phyloP scores from a whole-genome alignment of 2,329 filamentous ascomycete species.

The Verticillium longisporum region DNA sequence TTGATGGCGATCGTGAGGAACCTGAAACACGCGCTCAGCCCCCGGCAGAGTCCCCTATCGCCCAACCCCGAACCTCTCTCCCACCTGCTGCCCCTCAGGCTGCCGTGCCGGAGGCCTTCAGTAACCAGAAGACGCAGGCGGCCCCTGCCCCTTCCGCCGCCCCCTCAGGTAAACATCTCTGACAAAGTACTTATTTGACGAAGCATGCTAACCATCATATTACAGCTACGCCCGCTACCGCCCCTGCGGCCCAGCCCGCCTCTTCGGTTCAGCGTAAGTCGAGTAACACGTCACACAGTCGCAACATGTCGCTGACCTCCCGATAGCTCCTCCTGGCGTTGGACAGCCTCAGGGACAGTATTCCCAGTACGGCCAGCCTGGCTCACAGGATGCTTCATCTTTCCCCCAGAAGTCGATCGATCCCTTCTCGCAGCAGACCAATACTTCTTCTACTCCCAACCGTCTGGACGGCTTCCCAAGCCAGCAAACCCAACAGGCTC shows the following conservation, averaged over 20 bases:
- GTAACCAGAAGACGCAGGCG: slow-evolving; percentile 47
- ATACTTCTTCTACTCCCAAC: slow-evolving; percentile 32
- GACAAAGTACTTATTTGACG: slow-evolving; percentile 18
- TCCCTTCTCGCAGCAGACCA: slow-evolving; percentile 71
- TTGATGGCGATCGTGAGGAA: slow-evolving; percentile 92
- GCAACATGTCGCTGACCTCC: slow-evolving; percentile 11
- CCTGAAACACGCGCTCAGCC: slow-evolving; percentile 90
- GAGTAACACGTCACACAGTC: slow-evolving; percentile 15
- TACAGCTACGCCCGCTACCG: slow-evolving; percentile 17
- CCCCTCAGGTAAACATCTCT: slow-evolving; percentile 25
- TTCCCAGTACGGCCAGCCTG: slow-evolving; percentile 60
- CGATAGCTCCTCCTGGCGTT: slow-evolving; percentile 38
- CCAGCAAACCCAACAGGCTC: slow-evolving; percentile 47
- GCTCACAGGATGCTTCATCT: slow-evolving; percentile 53
- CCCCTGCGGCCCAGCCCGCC: slow-evolving; percentile 23
- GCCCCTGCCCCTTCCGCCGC: slow-evolving; percentile 30
- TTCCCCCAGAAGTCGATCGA: slow-evolving; percentile 78
- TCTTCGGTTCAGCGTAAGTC: slow-evolving; percentile 28
- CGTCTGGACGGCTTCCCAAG: slow-evolving; percentile 57
- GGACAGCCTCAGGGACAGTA: slow-evolving; percentile 57
- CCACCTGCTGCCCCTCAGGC: slow-evolving; percentile 61
- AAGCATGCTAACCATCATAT: slow-evolving; percentile 10
- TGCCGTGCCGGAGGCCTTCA: slow-evolving; percentile 47
- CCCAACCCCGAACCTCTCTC: slow-evolving; percentile 77
- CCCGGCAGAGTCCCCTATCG: slow-evolving; percentile 84